Evolutionary conservation across 805 yeast genomes (phyloP), one percentile per base, ranked within the genome.

Genomic region (Hagleromyces aurorensis): DNA sequence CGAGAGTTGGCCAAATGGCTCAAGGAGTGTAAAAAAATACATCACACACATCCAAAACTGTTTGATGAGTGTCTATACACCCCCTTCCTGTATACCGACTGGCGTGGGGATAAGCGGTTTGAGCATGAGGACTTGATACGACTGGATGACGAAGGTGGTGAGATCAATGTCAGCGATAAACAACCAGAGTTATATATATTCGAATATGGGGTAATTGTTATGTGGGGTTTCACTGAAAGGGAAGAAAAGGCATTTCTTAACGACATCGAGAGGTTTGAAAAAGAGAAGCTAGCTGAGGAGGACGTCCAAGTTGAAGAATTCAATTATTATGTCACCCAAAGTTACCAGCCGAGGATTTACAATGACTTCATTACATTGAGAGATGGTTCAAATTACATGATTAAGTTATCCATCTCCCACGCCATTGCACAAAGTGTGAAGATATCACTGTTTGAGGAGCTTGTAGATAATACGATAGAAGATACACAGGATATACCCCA

Each of bases 401-500:
- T 85, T 33, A 91, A 91, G 56, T 66, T 91, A 27, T 82, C 95
- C 6, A 84, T 91, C 7, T 85, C 96, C 1, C 96, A 89, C 60
- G 97, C 97, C 0, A 72, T 91, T 19, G 87, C 97, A 2, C 98
- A 91, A 57, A 79, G 93, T 17, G 97, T 85, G 20, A 91, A 91
- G 59, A 89, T 91, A 15, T 87, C 97, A 4, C 62, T 91, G 17
- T 91, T 91, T 58, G 98, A 91, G 57, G 97, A 89, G 55, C 68
- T 91, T 44, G 95, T 91, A 8, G 96, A 89, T 58, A 87, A 87
- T 54, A 91, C 98, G 3, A 91, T 91, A 50, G 95, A 86, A 53
- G 96, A 86, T 52, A 91, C 97, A 2, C 95, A 89, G 52, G 96
- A 87, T 48, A 86, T 91, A 29, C 98, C 98, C 3, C 93, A 84